phyloP scores from a whole-genome alignment of 75 land plant species.

The Chamaecyparis obtusa region DNA sequence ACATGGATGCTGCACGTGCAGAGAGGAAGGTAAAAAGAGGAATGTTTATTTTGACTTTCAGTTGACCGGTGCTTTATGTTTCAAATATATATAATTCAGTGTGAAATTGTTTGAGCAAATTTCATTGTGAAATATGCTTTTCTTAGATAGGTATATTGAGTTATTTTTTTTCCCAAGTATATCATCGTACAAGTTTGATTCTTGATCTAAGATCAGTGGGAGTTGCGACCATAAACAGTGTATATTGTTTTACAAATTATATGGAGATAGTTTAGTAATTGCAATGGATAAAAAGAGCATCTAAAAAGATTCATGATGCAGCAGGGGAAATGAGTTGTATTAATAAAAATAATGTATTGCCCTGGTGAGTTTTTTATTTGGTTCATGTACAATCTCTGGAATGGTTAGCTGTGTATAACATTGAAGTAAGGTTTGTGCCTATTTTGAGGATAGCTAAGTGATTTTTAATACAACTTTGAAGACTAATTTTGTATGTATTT shows the following conservation, averaged over 20 bases:
- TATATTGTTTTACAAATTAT: background rate
- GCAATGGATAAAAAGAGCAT: background rate
- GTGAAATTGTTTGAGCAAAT: background rate
- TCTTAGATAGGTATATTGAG: background rate
- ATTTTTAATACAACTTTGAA: too few species aligned
- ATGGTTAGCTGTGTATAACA: background rate
- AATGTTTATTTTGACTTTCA: background rate
- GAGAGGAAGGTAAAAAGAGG: conserved; percentile 72
- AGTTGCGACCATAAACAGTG: background rate
- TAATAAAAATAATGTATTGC: background rate
- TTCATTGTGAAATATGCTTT: background rate
- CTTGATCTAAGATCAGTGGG: background rate
- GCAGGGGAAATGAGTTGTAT: background rate
- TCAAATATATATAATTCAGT: background rate
- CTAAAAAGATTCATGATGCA: background rate
- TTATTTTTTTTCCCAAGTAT: background rate
- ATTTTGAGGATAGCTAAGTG: too few species aligned
- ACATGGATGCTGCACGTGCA: conserved; percentile 78
- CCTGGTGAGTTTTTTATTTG: background rate
- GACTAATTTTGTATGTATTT: too few species aligned
- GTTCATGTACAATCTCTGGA: background rate
- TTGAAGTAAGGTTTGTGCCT: too few species aligned
- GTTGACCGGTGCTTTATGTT: background rate
- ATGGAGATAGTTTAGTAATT: background rate
- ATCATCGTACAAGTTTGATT: background rate